Percentiles rank a stretch among this genome's conserved stretches.
Evolutionary conservation across 495 filamentous ascomycete genomes (phyloP).

Genomic region (Annulohypoxylon maeteangense): DNA sequence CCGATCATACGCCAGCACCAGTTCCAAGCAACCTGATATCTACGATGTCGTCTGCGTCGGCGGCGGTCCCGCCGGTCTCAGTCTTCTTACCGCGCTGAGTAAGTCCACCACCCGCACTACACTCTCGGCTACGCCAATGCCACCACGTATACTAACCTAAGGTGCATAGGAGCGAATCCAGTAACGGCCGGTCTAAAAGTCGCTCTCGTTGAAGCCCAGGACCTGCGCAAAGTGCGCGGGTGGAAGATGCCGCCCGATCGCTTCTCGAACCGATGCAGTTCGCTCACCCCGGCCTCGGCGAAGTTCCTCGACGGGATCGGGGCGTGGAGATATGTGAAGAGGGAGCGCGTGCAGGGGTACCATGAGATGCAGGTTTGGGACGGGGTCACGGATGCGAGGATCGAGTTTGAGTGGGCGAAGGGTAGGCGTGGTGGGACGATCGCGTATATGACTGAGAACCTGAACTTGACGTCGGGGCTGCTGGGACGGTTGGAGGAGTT

Average conservation of each 20-base stretch:
- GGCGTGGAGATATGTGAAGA: conserved; percentile 82
- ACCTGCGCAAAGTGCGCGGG: conserved; percentile 71
- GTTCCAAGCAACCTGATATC: conserved; percentile 63
- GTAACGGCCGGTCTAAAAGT: conserved; percentile 80
- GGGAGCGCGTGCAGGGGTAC: conserved; percentile 81
- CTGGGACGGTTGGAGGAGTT: conserved; percentile 75
- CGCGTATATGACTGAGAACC: conserved; percentile 96
- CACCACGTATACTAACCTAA: conserved; percentile 21
- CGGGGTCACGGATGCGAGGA: conserved; percentile 83
- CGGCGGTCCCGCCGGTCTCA: conserved; percentile 94
- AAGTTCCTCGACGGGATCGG: conserved; percentile 79
- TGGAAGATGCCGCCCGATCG: conserved; percentile 72
- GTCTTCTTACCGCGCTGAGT: conserved; percentile 88
- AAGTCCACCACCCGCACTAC: conserved; percentile 46
- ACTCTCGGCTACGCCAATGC: conserved; percentile 12
- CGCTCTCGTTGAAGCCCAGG: conserved; percentile 90
- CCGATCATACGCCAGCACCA: conserved; percentile 52
- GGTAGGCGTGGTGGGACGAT: conserved; percentile 65
- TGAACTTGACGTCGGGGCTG: conserved; percentile 83
- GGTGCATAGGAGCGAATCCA: conserved; percentile 67
- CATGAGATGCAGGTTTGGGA: conserved; percentile 98
- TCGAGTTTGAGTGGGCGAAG: conserved; percentile 83
- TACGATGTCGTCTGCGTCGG: conserved; percentile 97
- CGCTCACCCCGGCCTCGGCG: conserved; percentile 86
- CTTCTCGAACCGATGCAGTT: conserved; percentile 95